Base-by-base conservation (phyloP, 2,329 filamentous ascomycete species). In the Elsinoe batatas region DNA sequence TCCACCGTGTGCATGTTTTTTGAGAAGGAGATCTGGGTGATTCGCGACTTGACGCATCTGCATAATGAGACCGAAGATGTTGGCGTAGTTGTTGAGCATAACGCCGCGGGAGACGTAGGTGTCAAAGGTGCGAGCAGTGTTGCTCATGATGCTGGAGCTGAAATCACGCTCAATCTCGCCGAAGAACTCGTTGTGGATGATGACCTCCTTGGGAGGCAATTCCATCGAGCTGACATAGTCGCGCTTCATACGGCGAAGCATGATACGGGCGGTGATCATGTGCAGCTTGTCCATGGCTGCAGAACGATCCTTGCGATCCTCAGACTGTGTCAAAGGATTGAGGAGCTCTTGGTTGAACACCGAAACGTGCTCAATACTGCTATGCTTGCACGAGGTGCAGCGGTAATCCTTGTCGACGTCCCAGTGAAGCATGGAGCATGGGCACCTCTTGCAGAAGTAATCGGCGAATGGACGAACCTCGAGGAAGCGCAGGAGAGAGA, bases 51-150 rank as follows among this genome's bases (percentile, higher is more conserved):
- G 93, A 56, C 93, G 86, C 91, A 98, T 97, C 70, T 95, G 91
- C 89, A 97, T 97, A 66, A 98, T 96, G 56, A 98, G 79, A 66
- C 91, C 91, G 65, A 98, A 98, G 61, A 98, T 97, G 69, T 98
- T 98, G 74, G 93, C 93, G 63, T 97, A 97, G 68, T 96, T 95
- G 76, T 97, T 78, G 53, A 98, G 79, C 71, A 98, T 82, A 17
- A 97, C 91, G 74, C 90, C 91, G 60, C 90, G 88, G 15, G 89
- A 86, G 36, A 97, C 93, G 62, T 97, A 98, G 0, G 91, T 97
- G 66, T 97, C 88, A 62, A 97, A 98, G 64, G 90, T 84, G 59
- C 93, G 85, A 57, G 85, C 81, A 6, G 88, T 86, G 66, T 88
- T 95, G 13, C 84, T 88, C 89, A 97, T 98, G 75, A 98, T 95